phyloP scores from a whole-genome alignment of 2,329 filamentous ascomycete genomes.

The Cordyceps fumosorosea region DNA sequence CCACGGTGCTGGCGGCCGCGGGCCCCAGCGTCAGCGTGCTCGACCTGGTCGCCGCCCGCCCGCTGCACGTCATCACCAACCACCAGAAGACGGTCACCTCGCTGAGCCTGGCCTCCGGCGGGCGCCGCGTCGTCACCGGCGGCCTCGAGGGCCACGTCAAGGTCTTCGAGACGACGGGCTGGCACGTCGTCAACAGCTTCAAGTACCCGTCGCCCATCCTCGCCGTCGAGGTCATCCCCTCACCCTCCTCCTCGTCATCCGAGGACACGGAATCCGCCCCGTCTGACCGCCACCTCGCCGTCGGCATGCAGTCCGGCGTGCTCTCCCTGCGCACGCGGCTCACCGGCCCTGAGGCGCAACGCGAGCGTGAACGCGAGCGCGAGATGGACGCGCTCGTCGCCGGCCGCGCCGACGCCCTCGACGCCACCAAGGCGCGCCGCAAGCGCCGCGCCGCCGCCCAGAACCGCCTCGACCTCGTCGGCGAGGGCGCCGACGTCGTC shows the following conservation, averaged over 20 bases:
- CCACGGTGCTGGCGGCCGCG: constrained; percentile 75
- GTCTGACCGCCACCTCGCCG: constrained; percentile 87
- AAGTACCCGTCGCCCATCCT: constrained; percentile 93
- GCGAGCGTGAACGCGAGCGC: constrained; percentile 69
- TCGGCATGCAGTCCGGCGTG: constrained; percentile 92
- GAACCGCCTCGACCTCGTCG: constrained; percentile 66
- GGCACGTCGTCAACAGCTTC: constrained; percentile 92
- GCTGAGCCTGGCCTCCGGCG: constrained; percentile 73
- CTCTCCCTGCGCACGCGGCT: constrained; percentile 85
- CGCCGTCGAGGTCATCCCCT: constrained; percentile 65
- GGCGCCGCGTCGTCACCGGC: constrained; percentile 75
- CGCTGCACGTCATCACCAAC: constrained; percentile 79
- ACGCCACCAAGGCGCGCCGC: constrained; percentile 63
- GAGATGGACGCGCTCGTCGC: constrained; percentile 78
- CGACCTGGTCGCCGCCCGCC: constrained; percentile 85
- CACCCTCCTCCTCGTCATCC: constrained; percentile 13
- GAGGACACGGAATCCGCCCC: constrained; percentile 31
- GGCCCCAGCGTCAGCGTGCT: constrained; percentile 85
- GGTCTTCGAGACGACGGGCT: constrained; percentile 86
- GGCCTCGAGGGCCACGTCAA: constrained; percentile 95
- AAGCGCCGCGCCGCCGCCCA: constrained; percentile 46
- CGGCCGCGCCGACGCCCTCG: constrained; percentile 71
- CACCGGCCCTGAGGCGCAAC: constrained; percentile 71
- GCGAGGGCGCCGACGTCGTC: constrained; percentile 80
- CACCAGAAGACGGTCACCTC: constrained; percentile 97